Percentiles rank a stretch among this genome's conserved stretches.
Conservation (phyloP, 495 filamentous ascomycete genomes). For the Penicillium riverlandense region DNA sequence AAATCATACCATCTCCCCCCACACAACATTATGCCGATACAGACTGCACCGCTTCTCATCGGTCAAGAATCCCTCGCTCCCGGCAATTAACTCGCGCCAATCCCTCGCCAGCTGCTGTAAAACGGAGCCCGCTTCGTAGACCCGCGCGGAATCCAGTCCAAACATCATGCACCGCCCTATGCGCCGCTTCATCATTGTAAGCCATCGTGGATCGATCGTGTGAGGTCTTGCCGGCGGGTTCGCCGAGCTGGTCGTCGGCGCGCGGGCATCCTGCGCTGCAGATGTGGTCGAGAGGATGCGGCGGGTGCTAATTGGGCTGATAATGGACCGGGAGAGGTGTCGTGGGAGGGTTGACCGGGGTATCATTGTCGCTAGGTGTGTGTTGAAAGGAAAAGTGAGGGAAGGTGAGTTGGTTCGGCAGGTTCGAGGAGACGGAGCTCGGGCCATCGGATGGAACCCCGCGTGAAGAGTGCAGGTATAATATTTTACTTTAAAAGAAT, state of each 20-base stretch:
- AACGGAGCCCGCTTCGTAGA: slow-evolving; percentile 52
- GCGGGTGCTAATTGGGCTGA: background rate
- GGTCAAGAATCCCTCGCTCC: slow-evolving; percentile 76
- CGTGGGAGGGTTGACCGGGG: slow-evolving; percentile 8
- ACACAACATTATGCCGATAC: slow-evolving; percentile 66
- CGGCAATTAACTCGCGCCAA: slow-evolving; percentile 72
- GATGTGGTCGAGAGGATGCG: slow-evolving; percentile 20
- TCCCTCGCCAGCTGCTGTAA: slow-evolving; percentile 56
- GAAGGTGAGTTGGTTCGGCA: background rate
- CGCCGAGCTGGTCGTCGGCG: slow-evolving; percentile 1
- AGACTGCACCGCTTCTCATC: slow-evolving; percentile 57
- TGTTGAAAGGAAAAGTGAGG: background rate
- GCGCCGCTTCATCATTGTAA: slow-evolving; percentile 62
- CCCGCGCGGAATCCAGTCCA: slow-evolving; percentile 57
- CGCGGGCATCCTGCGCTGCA: slow-evolving; percentile 5
- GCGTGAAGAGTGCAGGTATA: background rate
- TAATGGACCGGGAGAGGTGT: slow-evolving; percentile 1
- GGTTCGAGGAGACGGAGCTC: slow-evolving; percentile 13
- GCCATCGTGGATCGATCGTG: slow-evolving; percentile 57
- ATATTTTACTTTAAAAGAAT: too few species aligned
- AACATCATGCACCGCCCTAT: slow-evolving; percentile 82
- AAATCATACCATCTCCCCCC: slow-evolving; percentile 78
- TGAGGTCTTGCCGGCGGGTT: slow-evolving; percentile 21
- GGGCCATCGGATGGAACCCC: slow-evolving; percentile 19
- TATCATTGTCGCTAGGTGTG: slow-evolving; percentile 13